Evolutionary conservation across 768 basidiomycete species (phyloP).

Genomic region (Boletus pseudo-olivaceus): DNA sequence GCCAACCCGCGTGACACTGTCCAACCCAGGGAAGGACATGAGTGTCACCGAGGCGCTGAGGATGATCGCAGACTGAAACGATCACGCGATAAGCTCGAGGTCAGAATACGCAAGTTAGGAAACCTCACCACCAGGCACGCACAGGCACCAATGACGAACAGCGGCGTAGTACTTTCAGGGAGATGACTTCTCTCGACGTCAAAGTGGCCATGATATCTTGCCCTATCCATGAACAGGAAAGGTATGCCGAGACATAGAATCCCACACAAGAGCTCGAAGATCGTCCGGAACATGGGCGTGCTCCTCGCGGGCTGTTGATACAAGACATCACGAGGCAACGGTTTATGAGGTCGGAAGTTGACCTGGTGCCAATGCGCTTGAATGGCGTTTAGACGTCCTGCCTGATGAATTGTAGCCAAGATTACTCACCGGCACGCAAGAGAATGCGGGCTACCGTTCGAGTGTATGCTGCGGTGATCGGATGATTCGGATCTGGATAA

Average conservation of each 20-base stretch:
- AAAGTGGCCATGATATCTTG: slow-evolving; percentile 40
- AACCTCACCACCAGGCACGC: slow-evolving; percentile 59
- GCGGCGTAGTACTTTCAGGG: slow-evolving; percentile 46
- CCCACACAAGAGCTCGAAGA: slow-evolving; percentile 58
- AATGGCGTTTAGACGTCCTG: slow-evolving; percentile 2
- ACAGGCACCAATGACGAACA: slow-evolving; percentile 64
- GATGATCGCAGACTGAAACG: slow-evolving; percentile 66
- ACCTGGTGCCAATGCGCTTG: slow-evolving; percentile 65
- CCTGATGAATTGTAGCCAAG: background rate
- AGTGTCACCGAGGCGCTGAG: slow-evolving; percentile 81
- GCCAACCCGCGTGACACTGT: slow-evolving; percentile 57
- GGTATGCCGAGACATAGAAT: slow-evolving; percentile 76
- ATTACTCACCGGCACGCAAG: slow-evolving; percentile 57
- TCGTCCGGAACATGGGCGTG: slow-evolving; percentile 43
- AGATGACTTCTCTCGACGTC: slow-evolving; percentile 58
- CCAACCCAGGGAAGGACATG: slow-evolving; percentile 73
- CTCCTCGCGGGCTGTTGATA: slow-evolving; percentile 27
- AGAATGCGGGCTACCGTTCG: slow-evolving; percentile 67
- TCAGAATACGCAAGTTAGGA: background rate
- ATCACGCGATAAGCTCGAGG: background rate
- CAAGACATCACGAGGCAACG: slow-evolving; percentile 54
- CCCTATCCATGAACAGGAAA: slow-evolving; percentile 63
- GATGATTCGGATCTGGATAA: slow-evolving; percentile 17
- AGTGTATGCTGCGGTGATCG: slow-evolving; percentile 45
- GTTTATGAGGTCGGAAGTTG: slow-evolving; percentile 65